Conservation (phyloP, 352 stramenopile species). For the Phytophthora tubulina region DNA sequence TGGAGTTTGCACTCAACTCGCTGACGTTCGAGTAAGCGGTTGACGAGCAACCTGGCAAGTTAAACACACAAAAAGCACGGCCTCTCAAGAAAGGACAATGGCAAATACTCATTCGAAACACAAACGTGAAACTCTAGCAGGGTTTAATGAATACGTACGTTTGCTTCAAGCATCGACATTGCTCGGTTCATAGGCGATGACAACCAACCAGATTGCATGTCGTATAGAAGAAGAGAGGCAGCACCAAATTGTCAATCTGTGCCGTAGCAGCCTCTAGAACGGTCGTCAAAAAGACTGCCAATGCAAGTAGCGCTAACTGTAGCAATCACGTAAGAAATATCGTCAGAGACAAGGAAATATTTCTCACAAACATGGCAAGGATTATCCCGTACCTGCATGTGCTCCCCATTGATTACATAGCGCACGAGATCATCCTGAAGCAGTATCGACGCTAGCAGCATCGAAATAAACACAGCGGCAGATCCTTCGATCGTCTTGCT, state of each 20-base stretch:
- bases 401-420: constrained; percentile 30
- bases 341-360: not conserved
- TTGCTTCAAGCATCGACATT: not conserved
- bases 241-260: constrained; percentile 88
- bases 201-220: constrained; percentile 64
- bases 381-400: constrained; percentile 44
- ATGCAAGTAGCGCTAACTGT: constrained; percentile 22
- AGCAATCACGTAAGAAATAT: not conserved
- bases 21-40: constrained; percentile 12
- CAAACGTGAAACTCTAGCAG: not conserved
- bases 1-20: constrained; percentile 57
- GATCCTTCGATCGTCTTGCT: constrained; percentile 76
- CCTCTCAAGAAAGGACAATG: not conserved
- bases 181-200: constrained; percentile 26
- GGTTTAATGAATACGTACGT: not conserved
- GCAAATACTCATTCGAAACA: not conserved
- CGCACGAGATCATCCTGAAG: constrained; percentile 56
- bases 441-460: constrained; percentile 54
- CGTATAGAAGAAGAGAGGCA: constrained; percentile 76
- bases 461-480: constrained; percentile 67
- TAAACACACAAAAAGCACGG: not conserved
- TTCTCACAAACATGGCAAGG: too few relatives aligned
- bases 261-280: constrained; percentile 73
- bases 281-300: constrained; percentile 59
- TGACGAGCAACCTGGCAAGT: not conserved